Conservation (phyloP, 2,329 filamentous ascomycete genomes). For the Pyricularia pennisetigena region DNA sequence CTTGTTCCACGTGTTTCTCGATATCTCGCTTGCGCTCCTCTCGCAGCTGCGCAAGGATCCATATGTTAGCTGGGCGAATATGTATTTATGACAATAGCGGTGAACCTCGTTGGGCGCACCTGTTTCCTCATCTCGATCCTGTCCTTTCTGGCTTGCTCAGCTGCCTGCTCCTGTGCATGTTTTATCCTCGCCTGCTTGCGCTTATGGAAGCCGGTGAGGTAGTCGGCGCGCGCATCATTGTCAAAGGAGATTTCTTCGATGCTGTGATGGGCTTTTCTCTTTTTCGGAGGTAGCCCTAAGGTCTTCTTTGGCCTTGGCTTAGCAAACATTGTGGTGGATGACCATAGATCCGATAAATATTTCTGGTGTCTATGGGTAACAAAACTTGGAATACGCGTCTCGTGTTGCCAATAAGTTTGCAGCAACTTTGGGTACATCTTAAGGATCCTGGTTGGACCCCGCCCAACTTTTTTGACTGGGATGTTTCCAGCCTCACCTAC, state of each 20-base stretch:
- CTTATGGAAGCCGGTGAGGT: conserved; percentile 93
- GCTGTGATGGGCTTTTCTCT: conserved; percentile 47
- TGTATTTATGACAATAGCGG: background rate
- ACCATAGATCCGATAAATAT: background rate
- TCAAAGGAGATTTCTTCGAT: conserved; percentile 85
- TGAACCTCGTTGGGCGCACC: conserved; percentile 26
- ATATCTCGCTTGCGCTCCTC: conserved; percentile 76
- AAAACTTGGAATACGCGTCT: background rate
- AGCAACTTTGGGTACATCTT: background rate
- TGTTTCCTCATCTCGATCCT: conserved; percentile 64
- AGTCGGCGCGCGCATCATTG: conserved; percentile 67
- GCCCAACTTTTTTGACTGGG: conserved; percentile 3
- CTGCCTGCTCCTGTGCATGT: conserved; percentile 72
- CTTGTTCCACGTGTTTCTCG: conserved; percentile 68
- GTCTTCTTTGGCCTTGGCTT: conserved; percentile 50
- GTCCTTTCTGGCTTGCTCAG: conserved; percentile 68
- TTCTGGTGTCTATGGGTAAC: background rate
- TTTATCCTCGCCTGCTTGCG: conserved; percentile 81
- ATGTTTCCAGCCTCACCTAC: background rate
- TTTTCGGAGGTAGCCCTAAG: conserved; percentile 54
- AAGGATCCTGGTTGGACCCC: background rate
- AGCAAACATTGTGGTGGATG: conserved; percentile 29
- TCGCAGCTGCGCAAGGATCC: conserved; percentile 49
- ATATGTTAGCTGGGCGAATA: background rate
- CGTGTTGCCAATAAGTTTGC: background rate